These are phyloP conservation scores for Boehmeria nivea DNA, from an alignment of 306 rosid species.

Conservation along the genomic window DNA sequence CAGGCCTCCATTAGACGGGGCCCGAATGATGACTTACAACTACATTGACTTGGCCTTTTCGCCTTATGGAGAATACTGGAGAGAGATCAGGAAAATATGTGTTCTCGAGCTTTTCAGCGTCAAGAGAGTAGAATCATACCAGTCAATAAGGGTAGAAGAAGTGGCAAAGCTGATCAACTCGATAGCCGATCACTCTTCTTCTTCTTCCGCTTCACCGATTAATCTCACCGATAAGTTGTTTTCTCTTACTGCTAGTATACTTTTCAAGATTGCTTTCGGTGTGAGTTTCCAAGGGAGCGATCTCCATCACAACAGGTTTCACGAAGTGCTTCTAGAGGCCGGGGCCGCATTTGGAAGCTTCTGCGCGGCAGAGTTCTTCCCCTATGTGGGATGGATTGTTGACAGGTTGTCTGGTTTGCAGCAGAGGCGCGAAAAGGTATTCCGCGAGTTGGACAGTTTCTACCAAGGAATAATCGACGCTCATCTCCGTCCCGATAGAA, in stretches of 20 bases:
- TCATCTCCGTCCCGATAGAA: conserved; percentile 9
- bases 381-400: conserved; percentile 42
- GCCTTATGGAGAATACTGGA: conserved; percentile 43
- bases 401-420: conserved; percentile 38
- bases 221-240: conserved; percentile 28
- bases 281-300: conserved; percentile 22
- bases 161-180: conserved; percentile 11
- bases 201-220: conserved; percentile 4
- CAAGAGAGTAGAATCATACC: conserved; percentile 21
- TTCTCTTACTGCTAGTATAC: conserved; percentile 20
- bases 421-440: conserved; percentile 23
- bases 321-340: conserved; percentile 33
- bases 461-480: conserved; percentile 37
- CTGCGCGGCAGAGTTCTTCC: conserved; percentile 34
- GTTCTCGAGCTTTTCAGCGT: conserved; percentile 33
- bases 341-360: conserved; percentile 23
- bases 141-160: conserved; percentile 21
- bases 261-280: conserved; percentile 47
- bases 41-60: conserved; percentile 34
- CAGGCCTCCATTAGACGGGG: conserved; percentile 25
- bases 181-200: neutral
- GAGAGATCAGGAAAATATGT: conserved; percentile 36
- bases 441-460: conserved; percentile 28
- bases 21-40: conserved; percentile 32
- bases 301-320: conserved; percentile 22